Percentiles rank a stretch among this genome's conserved stretches.
phyloP scores from a whole-genome alignment of 78 protist genomes.

The Abeoforma whisleri region DNA sequence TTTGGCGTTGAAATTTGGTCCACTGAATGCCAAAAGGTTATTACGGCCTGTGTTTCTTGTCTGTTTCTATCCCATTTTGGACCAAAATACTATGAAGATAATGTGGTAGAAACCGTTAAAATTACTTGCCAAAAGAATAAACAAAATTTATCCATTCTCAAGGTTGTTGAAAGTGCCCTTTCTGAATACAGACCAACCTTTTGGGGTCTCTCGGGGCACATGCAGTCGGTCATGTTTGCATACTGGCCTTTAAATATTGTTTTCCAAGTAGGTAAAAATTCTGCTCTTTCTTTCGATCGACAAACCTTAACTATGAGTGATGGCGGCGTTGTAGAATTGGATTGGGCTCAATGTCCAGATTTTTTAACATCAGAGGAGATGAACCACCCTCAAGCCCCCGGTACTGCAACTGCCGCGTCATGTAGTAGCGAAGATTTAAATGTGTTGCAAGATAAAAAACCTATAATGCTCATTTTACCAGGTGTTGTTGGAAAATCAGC shows the following conservation, averaged over 20 bases:
- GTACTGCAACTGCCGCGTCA: too few relatives aligned
- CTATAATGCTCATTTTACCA: constrained; percentile 5
- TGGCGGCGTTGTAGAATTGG: constrained; percentile 8
- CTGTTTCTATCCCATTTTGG: neutral
- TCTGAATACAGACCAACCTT: constrained; percentile 10
- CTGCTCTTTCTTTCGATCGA: constrained; percentile 9
- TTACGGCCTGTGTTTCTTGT: constrained; percentile 7
- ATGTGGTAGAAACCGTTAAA: constrained; percentile 19
- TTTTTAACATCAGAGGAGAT: neutral
- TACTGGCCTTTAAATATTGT: constrained; percentile 27
- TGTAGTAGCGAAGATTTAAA: neutral
- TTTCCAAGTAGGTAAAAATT: constrained; percentile 5
- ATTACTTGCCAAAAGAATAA: constrained; percentile 15
- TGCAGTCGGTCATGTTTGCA: constrained; percentile 24
- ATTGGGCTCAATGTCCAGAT: constrained; percentile 2
- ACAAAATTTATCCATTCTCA: neutral
- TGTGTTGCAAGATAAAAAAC: neutral
- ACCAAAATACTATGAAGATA: constrained; percentile 24
- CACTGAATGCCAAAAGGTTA: neutral
- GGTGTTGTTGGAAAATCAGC: constrained; percentile 35
- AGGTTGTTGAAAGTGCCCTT: constrained; percentile 8
- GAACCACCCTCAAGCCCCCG: too few relatives aligned
- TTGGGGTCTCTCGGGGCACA: constrained; percentile 16
- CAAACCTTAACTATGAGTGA: constrained; percentile 28
- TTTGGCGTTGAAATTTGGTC: constrained; percentile 30